A percentile compares a stretch with the other conserved stretches of the same genome.
These are phyloP conservation scores for Xylaria cubensis DNA, from an alignment of 495 filamentous ascomycete species.

Conservation along the genomic window DNA sequence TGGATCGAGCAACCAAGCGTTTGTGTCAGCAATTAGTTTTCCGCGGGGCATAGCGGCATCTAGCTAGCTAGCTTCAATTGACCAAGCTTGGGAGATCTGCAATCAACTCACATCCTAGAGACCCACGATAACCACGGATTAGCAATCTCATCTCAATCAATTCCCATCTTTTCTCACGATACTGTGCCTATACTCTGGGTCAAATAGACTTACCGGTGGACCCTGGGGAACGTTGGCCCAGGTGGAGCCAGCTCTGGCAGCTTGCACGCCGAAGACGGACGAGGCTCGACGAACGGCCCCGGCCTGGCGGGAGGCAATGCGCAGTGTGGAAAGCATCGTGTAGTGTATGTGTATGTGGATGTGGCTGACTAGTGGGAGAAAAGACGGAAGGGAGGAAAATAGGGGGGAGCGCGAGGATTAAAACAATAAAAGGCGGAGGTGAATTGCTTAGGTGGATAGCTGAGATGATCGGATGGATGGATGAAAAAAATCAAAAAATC, in stretches of 20 bases:
- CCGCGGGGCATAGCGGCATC: not conserved
- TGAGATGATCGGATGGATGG: slow-evolving; percentile 13
- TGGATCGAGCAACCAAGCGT: slow-evolving; percentile 43
- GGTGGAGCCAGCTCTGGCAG: slow-evolving; percentile 74
- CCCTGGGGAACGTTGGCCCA: slow-evolving; percentile 92
- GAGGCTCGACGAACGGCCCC: slow-evolving; percentile 41
- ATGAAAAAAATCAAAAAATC: slow-evolving; percentile 13
- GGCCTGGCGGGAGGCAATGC: slow-evolving; percentile 40
- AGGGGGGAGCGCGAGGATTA: not conserved
- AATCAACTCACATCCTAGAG: slow-evolving; percentile 65
- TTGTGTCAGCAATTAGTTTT: slow-evolving; percentile 28
- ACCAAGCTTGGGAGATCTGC: not conserved
- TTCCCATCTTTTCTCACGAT: not conserved
- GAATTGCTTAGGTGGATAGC: not conserved
- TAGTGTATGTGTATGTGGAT: not conserved
- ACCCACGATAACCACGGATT: slow-evolving; percentile 29
- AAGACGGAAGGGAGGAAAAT: slow-evolving; percentile 22
- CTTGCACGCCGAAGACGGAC: slow-evolving; percentile 50
- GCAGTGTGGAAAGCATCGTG: slow-evolving; percentile 43
- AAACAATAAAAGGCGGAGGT: not conserved
- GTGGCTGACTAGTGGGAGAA: slow-evolving; percentile 15
- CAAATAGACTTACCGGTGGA: slow-evolving; percentile 74
- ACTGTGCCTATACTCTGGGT: not conserved
- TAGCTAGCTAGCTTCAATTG: not conserved
- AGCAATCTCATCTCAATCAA: slow-evolving; percentile 44